Evolutionary conservation across 805 yeast species (phyloP), one percentile per base, ranked within the genome.

Genomic region (Zygoascus tannicola): DNA sequence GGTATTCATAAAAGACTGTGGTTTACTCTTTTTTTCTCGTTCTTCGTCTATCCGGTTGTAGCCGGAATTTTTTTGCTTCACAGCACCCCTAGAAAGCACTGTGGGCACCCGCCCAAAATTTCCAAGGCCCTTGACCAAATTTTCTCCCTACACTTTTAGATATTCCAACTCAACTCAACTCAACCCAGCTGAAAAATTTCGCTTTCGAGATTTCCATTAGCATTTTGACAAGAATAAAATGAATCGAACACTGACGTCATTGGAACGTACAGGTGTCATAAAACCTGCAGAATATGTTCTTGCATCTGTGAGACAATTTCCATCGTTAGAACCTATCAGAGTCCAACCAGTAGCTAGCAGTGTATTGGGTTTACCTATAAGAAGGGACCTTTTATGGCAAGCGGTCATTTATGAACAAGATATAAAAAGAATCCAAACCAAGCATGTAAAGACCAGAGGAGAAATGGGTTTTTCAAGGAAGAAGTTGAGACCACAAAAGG

Each of bases 321-420:
- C 99, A 30, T 81, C 94, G 3, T 71, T 92, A 46, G 95, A 87
- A 63, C 98, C 99, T 26, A 71, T 75, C 43, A 62, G 76, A 7
- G 73, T 84, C 53, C 73, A 83, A 47, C 92, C 97, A 15, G 78
- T 88, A 32, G 83, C 92, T 32, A 62, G 82, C 2, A 58, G 69
- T n/a, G 70, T 87, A 32, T 68, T 92, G 35, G 80, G 79, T 46
- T 70, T 73, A 18, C 94, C 94, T 38, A 62, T 85, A 46, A 80
- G 98, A 65, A 78, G 95, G 63, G 99, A 92, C 63, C 65, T 88
- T 26, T 73, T 92, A 48, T 92, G 97, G 97, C 78, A 80, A 57
- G 95, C 97, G 1, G 96, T 86, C 26, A 83, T 85, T 2, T 86
- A 73, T 69, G 99, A 92, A 69, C 82, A 88, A 32, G 96, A 92